A percentile compares a stretch with the other conserved stretches of the same genome.
Conservation (phyloP, 306 rosid species). For the Gynostemma pentaphyllum region DNA sequence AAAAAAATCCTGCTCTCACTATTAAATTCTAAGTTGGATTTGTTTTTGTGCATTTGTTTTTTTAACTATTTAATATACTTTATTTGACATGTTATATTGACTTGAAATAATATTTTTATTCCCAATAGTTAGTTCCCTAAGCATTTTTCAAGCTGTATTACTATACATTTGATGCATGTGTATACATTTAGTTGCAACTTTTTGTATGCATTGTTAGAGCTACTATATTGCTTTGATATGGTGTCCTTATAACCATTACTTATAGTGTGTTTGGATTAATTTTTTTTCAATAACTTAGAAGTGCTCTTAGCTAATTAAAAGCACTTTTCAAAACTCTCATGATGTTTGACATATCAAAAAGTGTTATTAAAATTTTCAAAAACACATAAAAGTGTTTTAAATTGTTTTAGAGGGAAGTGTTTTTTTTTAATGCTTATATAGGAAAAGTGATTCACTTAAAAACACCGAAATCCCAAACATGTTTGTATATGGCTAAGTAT, state of each 20-base stretch:
- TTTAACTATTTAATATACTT: background rate
- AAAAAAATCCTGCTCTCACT: conserved; percentile 8
- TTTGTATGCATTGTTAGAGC: background rate
- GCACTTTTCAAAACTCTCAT: no score
- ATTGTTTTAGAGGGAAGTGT: no score
- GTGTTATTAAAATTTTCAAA: no score
- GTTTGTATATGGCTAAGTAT: no score
- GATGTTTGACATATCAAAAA: no score
- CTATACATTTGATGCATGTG: background rate
- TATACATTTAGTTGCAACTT: background rate
- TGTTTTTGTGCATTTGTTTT: background rate
- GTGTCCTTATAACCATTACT: background rate
- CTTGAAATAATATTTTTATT: background rate
- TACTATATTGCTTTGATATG: background rate
- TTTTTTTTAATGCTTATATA: no score
- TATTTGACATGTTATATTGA: conserved; percentile 1
- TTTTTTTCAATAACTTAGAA: no score
- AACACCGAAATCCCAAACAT: no score
- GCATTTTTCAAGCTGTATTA: background rate
- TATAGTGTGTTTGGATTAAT: background rate
- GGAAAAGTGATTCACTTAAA: no score
- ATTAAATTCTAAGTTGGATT: conserved; percentile 14
- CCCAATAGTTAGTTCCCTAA: background rate
- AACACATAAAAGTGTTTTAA: no score
- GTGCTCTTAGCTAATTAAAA: no score